phyloP scores from a whole-genome alignment of 2,329 filamentous ascomycete species.

The Xylaria arbuscula region DNA sequence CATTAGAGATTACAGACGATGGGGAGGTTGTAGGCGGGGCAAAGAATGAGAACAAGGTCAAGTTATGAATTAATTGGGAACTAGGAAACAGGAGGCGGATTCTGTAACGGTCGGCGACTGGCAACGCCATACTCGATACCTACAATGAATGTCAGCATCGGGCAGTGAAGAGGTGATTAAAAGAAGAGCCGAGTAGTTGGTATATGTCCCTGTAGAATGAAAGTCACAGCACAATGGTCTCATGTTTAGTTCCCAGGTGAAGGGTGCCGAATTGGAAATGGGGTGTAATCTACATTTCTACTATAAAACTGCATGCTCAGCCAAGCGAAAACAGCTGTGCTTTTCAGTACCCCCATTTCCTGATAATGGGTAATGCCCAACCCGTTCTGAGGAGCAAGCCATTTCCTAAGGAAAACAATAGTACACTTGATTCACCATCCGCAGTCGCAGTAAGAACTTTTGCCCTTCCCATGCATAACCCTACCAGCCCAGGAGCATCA shows the following conservation, averaged over 20 bases:
- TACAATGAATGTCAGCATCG: not conserved
- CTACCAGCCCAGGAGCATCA: slow-evolving; percentile 43
- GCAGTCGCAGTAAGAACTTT: slow-evolving; percentile 46
- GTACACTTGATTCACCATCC: slow-evolving; percentile 47
- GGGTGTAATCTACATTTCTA: slow-evolving; percentile 39
- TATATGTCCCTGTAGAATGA: not conserved
- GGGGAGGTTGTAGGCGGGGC: slow-evolving; percentile 32
- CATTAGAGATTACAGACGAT: slow-evolving; percentile 43
- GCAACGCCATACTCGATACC: too few species aligned
- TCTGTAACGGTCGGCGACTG: not conserved
- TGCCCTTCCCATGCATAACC: slow-evolving; percentile 45
- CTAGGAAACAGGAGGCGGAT: not conserved
- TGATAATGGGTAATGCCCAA: slow-evolving; percentile 43
- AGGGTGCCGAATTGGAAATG: slow-evolving; percentile 22
- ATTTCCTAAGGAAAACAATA: slow-evolving; percentile 48
- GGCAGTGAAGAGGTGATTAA: not conserved
- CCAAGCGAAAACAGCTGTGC: slow-evolving; percentile 35
- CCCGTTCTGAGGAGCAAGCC: slow-evolving; percentile 42
- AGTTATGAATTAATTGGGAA: slow-evolving; percentile 1
- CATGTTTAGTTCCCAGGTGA: slow-evolving; percentile 1
- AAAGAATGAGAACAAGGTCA: slow-evolving; percentile 5
- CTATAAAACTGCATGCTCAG: slow-evolving; percentile 34
- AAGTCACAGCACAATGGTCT: not conserved
- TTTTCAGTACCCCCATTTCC: slow-evolving; percentile 49
- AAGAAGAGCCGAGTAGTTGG: not conserved